Percentiles rank a stretch among this genome's conserved stretches.
phyloP scores from a whole-genome alignment of 768 basidiomycete species.

The Daedaleopsis sinensis region DNA sequence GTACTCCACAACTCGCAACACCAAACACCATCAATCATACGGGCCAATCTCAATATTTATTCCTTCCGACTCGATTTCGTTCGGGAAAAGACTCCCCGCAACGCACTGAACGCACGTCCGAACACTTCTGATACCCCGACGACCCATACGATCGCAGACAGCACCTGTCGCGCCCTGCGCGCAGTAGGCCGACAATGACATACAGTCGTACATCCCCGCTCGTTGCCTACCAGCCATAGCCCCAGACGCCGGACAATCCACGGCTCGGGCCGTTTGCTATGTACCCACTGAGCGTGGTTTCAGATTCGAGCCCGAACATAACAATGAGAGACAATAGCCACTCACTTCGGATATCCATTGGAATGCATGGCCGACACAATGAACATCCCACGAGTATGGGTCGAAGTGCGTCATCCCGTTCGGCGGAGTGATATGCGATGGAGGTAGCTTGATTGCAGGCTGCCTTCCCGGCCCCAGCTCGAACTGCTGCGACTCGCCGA shows the following conservation, averaged over 20 bases:
- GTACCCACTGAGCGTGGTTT: neutral
- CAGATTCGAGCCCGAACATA: neutral
- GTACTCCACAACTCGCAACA: too few species aligned
- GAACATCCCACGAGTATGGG: constrained; percentile 7
- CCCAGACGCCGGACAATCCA: neutral
- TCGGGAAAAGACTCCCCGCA: too few species aligned
- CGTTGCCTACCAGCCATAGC: neutral
- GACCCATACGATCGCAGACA: too few species aligned
- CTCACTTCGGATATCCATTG: neutral
- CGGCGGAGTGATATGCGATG: neutral
- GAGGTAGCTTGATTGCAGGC: neutral
- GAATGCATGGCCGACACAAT: neutral
- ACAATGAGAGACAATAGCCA: neutral
- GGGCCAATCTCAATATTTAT: too few species aligned
- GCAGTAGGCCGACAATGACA: constrained; percentile 3
- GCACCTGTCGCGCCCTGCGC: neutral
- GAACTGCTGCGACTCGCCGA: neutral
- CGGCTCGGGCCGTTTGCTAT: neutral
- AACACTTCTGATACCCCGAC: too few species aligned
- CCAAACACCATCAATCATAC: too few species aligned
- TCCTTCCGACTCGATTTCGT: too few species aligned
- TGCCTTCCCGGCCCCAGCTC: neutral
- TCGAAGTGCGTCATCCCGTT: neutral
- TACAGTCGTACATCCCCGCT: neutral
- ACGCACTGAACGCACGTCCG: too few species aligned